Evolutionary conservation across 495 filamentous ascomycete species (phyloP), one percentile per base, ranked within the genome.

Genomic region (Tuber borchii): DNA sequence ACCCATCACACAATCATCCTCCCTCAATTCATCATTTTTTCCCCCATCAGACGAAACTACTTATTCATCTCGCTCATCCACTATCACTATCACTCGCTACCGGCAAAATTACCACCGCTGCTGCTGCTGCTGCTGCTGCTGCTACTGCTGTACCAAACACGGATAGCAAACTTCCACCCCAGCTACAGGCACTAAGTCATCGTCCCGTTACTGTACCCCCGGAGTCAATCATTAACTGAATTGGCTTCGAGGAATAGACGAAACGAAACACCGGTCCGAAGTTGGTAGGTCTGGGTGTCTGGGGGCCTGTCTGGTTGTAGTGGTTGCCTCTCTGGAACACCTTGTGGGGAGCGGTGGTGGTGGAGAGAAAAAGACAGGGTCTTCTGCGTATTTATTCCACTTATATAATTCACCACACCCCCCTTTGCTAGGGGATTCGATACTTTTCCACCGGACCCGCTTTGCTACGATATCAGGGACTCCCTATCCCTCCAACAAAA

Each of bases 331-430:
- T 65, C 56, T 65, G 56, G 56, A 65, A 31, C 12, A 65, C n/a
- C 56, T 65, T 65, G 26, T 26, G 56, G 56, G 56, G 56, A 31
- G 56, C 10, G 56, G 56, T 65, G 56, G 48, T 51, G 37, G 42
- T 43, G 45, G 48, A 65, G 56, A 31, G 56, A 31, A 16, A 61
- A 26, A 26, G 51, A 22, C 56, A 65, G 56, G 56, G 56, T 65
- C 56, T 17, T 31, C 56, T 65, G 56, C 56, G 10, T 31, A 79
- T 79, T 79, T 73, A 45, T 70, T 71, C 76, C 45, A 79, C 61
- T 79, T 79, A 78, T 78, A 77, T 75, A 78, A 69, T 75, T 78
- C 70, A 79, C 48, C 76, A 72, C 78, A 79, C 78, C 78, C 74
- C 75, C 77, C 76, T 71, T 79, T 79, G 76, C 76, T 68, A 65